Evolutionary conservation across 2,329 filamentous ascomycete genomes (phyloP).

Genomic region (Mycosphaerella sp.): DNA sequence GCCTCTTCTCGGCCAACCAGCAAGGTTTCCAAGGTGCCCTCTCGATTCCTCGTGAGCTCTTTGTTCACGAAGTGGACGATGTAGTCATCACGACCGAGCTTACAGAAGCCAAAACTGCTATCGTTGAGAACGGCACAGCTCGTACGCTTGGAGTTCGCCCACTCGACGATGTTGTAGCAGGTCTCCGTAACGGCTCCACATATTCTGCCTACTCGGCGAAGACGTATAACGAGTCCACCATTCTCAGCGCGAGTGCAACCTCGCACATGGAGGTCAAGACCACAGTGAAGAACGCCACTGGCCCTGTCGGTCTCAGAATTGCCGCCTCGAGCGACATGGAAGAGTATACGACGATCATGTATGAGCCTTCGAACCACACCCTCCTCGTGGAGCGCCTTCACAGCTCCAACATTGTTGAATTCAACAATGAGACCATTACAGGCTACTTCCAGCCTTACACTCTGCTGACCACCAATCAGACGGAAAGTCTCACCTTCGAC

Average conservation of each 20-base stretch:
- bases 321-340: slow-evolving; percentile 39
- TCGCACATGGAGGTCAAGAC: slow-evolving; percentile 40
- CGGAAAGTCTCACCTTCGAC: slow-evolving; percentile 40
- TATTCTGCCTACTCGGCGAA: slow-evolving; percentile 23
- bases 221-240: slow-evolving; percentile 28
- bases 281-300: slow-evolving; percentile 34
- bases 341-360: slow-evolving; percentile 44
- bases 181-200: slow-evolving; percentile 32
- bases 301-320: slow-evolving; percentile 40
- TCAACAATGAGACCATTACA: slow-evolving; percentile 41
- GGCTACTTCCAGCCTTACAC: slow-evolving; percentile 46
- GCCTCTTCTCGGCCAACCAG: slow-evolving; percentile 38
- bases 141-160: slow-evolving; percentile 42
- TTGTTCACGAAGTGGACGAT: slow-evolving; percentile 40
- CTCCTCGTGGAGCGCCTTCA: slow-evolving; percentile 42
- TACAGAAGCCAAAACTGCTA: slow-evolving; percentile 20
- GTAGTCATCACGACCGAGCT: slow-evolving; percentile 33
- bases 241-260: slow-evolving; percentile 29
- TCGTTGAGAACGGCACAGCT: slow-evolving; percentile 36
- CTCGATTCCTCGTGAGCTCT: slow-evolving; percentile 43
- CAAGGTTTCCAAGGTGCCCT: slow-evolving; percentile 43
- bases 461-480: slow-evolving; percentile 22
- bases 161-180: slow-evolving; percentile 41
- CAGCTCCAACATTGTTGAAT: slow-evolving; percentile 40
- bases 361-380: slow-evolving; percentile 42